Conservation (phyloP, 345 rosid genomes). For the Murraya paniculata region DNA sequence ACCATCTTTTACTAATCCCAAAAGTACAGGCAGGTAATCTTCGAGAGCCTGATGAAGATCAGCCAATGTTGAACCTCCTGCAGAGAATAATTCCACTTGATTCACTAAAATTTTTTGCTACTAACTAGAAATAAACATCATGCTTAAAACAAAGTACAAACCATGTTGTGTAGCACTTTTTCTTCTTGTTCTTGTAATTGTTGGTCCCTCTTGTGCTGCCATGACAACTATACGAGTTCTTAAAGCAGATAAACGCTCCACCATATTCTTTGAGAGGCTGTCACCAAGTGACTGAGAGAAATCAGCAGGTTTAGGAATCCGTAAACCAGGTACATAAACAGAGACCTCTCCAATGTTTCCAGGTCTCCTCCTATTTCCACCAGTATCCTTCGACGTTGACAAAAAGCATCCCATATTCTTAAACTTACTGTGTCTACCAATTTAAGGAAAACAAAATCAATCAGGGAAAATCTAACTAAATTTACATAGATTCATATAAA, state of each 20-base stretch:
- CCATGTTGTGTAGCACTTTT: conserved; percentile 96
- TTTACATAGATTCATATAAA: conserved; percentile 10
- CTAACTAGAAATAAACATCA: background rate
- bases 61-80: conserved; percentile 88
- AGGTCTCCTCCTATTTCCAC: conserved; percentile 78
- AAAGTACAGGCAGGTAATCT: conserved; percentile 91
- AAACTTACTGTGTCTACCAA: conserved; percentile 31
- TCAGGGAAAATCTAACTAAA: background rate
- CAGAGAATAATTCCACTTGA: conserved; percentile 26
- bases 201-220: conserved; percentile 98
- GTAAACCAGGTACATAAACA: conserved; percentile 91
- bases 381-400: conserved; percentile 77
- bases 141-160: conserved; percentile 23
- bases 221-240: conserved; percentile 94
- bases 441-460: conserved; percentile 20
- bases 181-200: conserved; percentile 86
- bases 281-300: conserved; percentile 69
- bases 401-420: conserved; percentile 86
- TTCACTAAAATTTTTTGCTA: conserved; percentile 8
- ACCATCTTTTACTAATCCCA: conserved; percentile 92
- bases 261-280: conserved; percentile 64
- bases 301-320: conserved; percentile 87
- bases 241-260: conserved; percentile 78
- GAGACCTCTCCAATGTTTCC: conserved; percentile 87
- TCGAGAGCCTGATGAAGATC: conserved; percentile 98